Base-by-base conservation (phyloP, 2,329 filamentous ascomycete species). In the Cladophialophora bantiana region DNA sequence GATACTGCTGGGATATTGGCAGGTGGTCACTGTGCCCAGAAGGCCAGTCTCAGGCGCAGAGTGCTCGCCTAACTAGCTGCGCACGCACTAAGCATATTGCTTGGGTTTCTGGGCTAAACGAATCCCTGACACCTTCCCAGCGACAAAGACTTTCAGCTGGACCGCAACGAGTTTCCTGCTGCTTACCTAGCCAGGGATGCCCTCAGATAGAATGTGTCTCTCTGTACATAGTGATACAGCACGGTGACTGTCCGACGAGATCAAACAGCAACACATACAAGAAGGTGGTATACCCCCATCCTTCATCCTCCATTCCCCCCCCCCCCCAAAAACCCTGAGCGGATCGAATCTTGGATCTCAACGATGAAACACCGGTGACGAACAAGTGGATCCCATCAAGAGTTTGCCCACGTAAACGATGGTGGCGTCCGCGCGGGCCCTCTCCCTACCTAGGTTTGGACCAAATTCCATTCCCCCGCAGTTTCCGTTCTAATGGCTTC, bases 331-430 rank as follows among this genome's bases (percentile, higher is more conserved):
- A 26, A 2, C 26, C 26, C 26, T 26, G 26, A 26, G 45, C 9
- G 26, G 45, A 50, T 50, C 45, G 45, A 10, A 50, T 50, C 45
- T 50, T 50, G 10, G 45, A 50, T 50, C 45, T 50, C 45, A 50
- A 31, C 45, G 26, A 50, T 50, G 45, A 50, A 50, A 50, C 45
- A 50, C 18, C 45, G 45, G 45, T 10, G 26, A 31, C 45, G 45
- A 50, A 31, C 18, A 6, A 50, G 45, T 50, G 45, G 45, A 50
- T 50, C 45, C 45, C 18, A 26, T 12, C 9, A 12, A 50, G 45
- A 2, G 45, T 31, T 50, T 20, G 20, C 45, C 45, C 45, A 18
- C 20, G 12, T 10, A 26, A 13, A 50, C 45, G 45, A 50, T 50
- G 45, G 45, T 50, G 45, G 45, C 45, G 45, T 50, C 45, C 20